phyloP scores from a whole-genome alignment of 2,329 filamentous ascomycete species.

The Aureobasidium sp. region DNA sequence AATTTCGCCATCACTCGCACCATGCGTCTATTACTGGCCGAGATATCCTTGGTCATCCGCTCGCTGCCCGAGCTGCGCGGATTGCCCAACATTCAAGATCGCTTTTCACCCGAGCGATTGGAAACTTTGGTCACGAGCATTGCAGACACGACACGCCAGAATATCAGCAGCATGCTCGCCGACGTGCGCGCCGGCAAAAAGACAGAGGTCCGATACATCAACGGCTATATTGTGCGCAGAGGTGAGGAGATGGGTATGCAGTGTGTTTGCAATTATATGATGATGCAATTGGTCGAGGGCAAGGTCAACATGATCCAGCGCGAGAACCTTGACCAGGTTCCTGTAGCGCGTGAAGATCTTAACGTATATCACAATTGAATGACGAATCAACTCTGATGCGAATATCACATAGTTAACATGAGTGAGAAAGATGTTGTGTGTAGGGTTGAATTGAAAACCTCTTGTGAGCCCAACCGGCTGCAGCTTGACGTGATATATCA shows the following conservation, averaged over 20 bases:
- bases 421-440: no score
- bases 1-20: constrained; percentile 60
- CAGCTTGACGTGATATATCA: no score
- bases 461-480: no score
- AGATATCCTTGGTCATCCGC: constrained; percentile 66
- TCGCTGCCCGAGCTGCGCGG: constrained; percentile 65
- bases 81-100: constrained; percentile 52
- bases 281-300: constrained; percentile 66
- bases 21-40: constrained; percentile 64
- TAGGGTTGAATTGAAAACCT: no score
- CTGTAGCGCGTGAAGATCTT: constrained; percentile 21
- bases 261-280: constrained; percentile 64
- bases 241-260: constrained; percentile 67
- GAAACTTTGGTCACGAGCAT: constrained; percentile 53
- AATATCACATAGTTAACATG: no score
- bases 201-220: constrained; percentile 78
- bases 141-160: constrained; percentile 47
- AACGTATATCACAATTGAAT: not conserved
- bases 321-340: constrained; percentile 36
- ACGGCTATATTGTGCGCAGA: constrained; percentile 75
- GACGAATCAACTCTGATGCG: not conserved
- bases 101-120: constrained; percentile 56
- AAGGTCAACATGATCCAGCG: constrained; percentile 48
- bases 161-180: constrained; percentile 60
- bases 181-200: constrained; percentile 53